phyloP scores from a whole-genome alignment of 75 land plant species.

The Selaginella moellendorffii region DNA sequence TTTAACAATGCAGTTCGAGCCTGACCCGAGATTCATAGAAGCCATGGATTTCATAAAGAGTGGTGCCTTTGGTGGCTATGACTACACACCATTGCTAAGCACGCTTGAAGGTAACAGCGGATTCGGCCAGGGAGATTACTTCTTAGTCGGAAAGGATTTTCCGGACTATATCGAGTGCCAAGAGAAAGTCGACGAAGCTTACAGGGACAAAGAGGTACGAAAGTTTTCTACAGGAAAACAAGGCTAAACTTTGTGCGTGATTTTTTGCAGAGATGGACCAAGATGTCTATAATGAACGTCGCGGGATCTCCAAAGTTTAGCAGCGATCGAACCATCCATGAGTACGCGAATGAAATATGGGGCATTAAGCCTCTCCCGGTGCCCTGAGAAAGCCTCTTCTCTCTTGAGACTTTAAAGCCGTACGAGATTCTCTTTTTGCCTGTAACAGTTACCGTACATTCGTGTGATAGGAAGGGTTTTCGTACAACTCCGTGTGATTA shows the following conservation, averaged over 20 bases:
- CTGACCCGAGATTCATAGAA: constrained; percentile 2
- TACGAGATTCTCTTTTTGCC: too few species aligned
- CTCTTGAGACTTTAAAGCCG: too few species aligned
- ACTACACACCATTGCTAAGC: constrained; percentile 6
- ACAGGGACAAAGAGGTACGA: constrained; percentile 7
- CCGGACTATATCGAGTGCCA: constrained; percentile 4
- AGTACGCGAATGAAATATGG: neutral
- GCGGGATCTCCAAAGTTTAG: neutral
- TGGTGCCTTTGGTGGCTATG: constrained; percentile 3
- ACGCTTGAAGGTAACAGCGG: constrained; percentile 8
- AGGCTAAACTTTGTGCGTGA: neutral
- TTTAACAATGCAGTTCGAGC: neutral
- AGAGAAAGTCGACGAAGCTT: constrained; percentile 5
- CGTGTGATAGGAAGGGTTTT: too few species aligned
- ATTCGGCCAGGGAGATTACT: constrained; percentile 2
- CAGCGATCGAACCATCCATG: constrained; percentile 1
- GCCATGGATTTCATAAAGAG: neutral
- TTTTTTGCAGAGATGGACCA: neutral
- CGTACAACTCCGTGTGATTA: too few species aligned
- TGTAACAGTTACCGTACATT: too few species aligned
- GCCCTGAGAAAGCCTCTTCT: too few species aligned
- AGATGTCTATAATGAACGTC: neutral
- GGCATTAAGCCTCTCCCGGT: neutral
- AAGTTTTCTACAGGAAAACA: neutral
- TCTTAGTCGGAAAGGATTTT: constrained; percentile 2